These are phyloP conservation scores for Leccinum fibrillosum DNA, from an alignment of 768 basidiomycete genomes.

Conservation along the genomic window DNA sequence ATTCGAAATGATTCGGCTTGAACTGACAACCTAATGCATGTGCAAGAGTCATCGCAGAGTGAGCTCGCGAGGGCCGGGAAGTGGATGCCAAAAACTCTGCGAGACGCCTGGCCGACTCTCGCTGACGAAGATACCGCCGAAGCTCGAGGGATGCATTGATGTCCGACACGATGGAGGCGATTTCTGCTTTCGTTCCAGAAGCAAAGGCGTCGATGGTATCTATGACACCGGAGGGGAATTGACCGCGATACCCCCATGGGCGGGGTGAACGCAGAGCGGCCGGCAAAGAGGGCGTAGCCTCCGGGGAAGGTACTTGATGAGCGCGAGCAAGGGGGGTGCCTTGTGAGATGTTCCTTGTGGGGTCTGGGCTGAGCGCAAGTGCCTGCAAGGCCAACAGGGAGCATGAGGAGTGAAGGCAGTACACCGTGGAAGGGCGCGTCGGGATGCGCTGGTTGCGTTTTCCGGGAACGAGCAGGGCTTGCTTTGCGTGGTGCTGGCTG, in stretches of 20 bases:
- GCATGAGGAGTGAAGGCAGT: conserved; percentile 24
- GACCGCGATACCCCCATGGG: conserved; percentile 4
- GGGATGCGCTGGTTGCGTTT: conserved; percentile 10
- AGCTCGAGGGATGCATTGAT: conserved; percentile 23
- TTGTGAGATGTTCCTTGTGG: background rate
- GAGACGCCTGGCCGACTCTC: conserved; percentile 31
- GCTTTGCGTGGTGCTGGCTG: conserved; percentile 52
- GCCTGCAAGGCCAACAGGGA: conserved; percentile 13
- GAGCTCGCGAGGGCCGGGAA: conserved; percentile 38
- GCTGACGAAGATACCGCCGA: conserved; percentile 30
- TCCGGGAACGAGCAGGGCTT: conserved; percentile 27
- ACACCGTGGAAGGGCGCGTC: conserved; percentile 1
- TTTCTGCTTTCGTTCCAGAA: conserved; percentile 12
- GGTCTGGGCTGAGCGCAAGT: conserved; percentile 13
- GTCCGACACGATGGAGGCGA: conserved; percentile 5
- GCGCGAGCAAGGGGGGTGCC: conserved; percentile 3
- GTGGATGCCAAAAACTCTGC: conserved; percentile 34
- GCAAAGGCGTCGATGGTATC: conserved; percentile 26
- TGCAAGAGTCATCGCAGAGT: conserved; percentile 46
- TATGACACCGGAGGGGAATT: conserved; percentile 24
- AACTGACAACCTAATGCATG: conserved; percentile 47
- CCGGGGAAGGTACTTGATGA: background rate
- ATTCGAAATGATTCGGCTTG: conserved; percentile 57
- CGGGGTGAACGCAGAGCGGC: background rate
- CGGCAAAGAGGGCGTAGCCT: background rate